phyloP scores from a whole-genome alignment of 176 grass and related monocot species.

The sorghum (Sorghum bicolor) region Sorghum_bicolor_NCBIv3 NC_012870.2:5455501-5456000 shows the following conservation, averaged over 20 bases:
- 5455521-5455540: background rate
- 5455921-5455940: no score
- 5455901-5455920: no score
- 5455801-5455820: no score
- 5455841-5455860: no score
- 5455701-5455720: no score
- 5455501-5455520: background rate
- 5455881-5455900: no score
- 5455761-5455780: background rate
- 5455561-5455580: background rate
- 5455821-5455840: no score
- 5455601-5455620: background rate
- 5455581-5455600: constrained; percentile 13
- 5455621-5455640: background rate
- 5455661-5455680: background rate
- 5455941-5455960: no score
- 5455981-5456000: background rate
- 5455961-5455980: no score
- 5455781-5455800: no score
- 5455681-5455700: background rate
- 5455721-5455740: background rate
- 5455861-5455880: no score
- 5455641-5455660: background rate
- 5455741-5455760: background rate
- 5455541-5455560: background rate